Evolutionary conservation across 352 stramenopile genomes (phyloP).

Genomic region (Phytophthora pluvialis): DNA sequence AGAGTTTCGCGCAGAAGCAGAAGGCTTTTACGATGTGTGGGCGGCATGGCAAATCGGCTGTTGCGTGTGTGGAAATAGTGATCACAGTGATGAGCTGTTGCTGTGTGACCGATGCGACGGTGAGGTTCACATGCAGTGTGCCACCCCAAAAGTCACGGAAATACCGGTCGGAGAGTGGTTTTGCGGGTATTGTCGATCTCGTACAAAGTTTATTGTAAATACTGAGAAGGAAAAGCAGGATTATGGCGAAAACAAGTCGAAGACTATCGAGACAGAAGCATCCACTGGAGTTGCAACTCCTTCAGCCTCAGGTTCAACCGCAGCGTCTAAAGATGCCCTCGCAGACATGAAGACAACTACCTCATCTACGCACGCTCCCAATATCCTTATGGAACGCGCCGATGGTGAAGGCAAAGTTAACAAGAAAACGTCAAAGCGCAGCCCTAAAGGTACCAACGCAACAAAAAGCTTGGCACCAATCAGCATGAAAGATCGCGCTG

Average conservation of each 20-base stretch:
- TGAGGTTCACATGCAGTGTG: constrained; percentile 89
- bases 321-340: constrained; percentile 1
- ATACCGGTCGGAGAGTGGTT: constrained; percentile 86
- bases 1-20: constrained; percentile 67
- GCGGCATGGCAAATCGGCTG: constrained; percentile 81
- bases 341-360: constrained; percentile 12
- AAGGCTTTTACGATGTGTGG: constrained; percentile 79
- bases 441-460: constrained; percentile 28
- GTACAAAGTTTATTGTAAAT: constrained; percentile 58
- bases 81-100: constrained; percentile 80
- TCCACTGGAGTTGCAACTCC: constrained; percentile 6
- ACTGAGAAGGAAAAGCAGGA: constrained; percentile 24
- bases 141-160: constrained; percentile 69
- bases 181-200: constrained; percentile 72
- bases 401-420: constrained; percentile 82
- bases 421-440: constrained; percentile 46
- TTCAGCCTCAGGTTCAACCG: constrained; percentile 2
- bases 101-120: constrained; percentile 89
- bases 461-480: constrained; percentile 33
- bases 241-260: constrained; percentile 14
- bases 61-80: constrained; percentile 75
- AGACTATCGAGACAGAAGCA: constrained; percentile 1
- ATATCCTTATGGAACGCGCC: constrained; percentile 57
- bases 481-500: constrained; percentile 44
- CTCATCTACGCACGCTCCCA: constrained; percentile 38